Evolutionary conservation across 208 protist genomes (phyloP), one percentile per base, ranked within the genome.

Genomic region (Wallacemonas rigidus): DNA sequence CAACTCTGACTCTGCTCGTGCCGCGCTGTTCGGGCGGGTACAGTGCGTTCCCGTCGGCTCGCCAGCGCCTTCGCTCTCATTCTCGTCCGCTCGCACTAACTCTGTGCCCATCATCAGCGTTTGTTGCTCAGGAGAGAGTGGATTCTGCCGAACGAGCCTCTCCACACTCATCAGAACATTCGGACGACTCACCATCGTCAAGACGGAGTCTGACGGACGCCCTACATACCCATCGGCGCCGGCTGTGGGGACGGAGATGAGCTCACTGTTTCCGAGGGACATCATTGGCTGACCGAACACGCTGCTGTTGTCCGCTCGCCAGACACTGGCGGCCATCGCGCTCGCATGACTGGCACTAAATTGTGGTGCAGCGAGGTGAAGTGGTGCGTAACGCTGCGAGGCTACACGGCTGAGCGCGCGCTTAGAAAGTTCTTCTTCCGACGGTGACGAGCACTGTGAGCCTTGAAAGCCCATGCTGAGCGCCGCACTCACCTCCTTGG

Each of bases 341-440:
- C 51, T 15, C 38, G 50, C 35, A n/a, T 43, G 64, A 36, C 47
- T 55, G 14, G 17, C 38, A 36, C 36, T 48, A 9, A 55, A 9
- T 4, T 57, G 8, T 0, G 64, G 62, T 60, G 58, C 75, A 67
- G 67, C 39, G 36, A 72, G 75, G 55, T 73, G 50, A 40, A 85
- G 51, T 43, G 80, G 80, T 43, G 61, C 50, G 63, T 76, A 85
- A 35, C 78, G 70, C 71, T 85, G 74, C 45, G 80, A 85, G 2
- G 80, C 72, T 11, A 71, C 80, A 62, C 48, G 57, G 47, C 80
- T 85, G 39, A 69, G n/a, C 1, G 58, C 75, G 26, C 57, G 9
- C 39, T 71, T 72, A 9, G 45, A 60, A 44, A 50, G 58, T 51
- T 40, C 64, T n/a, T 56, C 65, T 14, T 74, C 74, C 36, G 69